Evolutionary conservation across 164 flowering plant species (phyloP).

Genomic region (Euptelea pleiosperma): DNA sequence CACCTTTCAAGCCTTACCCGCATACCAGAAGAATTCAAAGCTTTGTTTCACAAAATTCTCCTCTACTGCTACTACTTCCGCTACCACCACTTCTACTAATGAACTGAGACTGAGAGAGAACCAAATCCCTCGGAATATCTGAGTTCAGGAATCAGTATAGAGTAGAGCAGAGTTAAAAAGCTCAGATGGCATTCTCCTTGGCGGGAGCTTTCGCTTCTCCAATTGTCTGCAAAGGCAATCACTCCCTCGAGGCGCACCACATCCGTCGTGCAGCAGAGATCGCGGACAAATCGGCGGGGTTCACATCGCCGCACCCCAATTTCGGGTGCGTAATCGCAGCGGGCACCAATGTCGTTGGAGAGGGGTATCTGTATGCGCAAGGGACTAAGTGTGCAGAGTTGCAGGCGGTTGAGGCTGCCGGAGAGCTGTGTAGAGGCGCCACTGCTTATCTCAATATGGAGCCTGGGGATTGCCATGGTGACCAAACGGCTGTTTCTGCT

Average conservation of each 20-base stretch:
- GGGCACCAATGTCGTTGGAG: conserved; percentile 55
- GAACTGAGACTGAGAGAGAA: no score
- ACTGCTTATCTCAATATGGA: conserved; percentile 92
- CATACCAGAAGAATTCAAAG: no score
- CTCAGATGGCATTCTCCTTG: conserved; percentile 3
- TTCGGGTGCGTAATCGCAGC: conserved; percentile 83
- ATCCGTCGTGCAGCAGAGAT: conserved; percentile 69
- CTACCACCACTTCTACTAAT: no score
- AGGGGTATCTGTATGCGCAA: conserved; percentile 82
- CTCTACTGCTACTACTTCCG: no score
- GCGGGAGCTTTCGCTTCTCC: not conserved
- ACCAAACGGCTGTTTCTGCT: conserved; percentile 71
- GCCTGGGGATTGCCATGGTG: conserved; percentile 86
- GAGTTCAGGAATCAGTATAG: no score
- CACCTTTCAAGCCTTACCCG: no score
- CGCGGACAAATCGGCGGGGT: conserved; percentile 86
- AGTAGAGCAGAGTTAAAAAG: no score
- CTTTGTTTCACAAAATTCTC: no score
- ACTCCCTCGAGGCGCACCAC: conserved; percentile 44
- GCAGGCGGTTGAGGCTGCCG: conserved; percentile 73
- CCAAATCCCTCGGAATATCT: no score
- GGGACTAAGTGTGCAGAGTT: conserved; percentile 88
- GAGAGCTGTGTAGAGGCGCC: conserved; percentile 55
- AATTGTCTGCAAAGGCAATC: conserved; percentile 15
- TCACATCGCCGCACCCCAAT: conserved; percentile 91